Evolutionary conservation across 2,329 filamentous ascomycete species (phyloP).

Genomic region (Colletotrichum chrysophilum): DNA sequence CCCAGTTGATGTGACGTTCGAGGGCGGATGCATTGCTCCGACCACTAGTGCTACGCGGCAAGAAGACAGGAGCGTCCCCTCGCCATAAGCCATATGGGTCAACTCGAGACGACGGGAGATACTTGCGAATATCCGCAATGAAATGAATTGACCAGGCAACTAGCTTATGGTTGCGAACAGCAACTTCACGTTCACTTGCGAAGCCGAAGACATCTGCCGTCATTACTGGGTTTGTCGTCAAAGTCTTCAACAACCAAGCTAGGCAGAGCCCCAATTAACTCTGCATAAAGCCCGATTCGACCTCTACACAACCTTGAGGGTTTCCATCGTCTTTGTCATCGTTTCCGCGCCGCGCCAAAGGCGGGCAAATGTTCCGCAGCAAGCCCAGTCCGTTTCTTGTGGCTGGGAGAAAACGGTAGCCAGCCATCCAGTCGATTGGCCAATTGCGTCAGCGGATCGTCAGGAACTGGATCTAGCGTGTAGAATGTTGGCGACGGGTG

Average conservation of each 20-base stretch:
- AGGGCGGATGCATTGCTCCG: background rate
- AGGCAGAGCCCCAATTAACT: background rate
- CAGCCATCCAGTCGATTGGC: background rate
- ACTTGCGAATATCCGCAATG: background rate
- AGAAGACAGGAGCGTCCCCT: background rate
- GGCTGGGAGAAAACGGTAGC: background rate
- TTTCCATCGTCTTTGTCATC: background rate
- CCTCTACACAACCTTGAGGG: background rate
- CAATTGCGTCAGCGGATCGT: constrained; percentile 15
- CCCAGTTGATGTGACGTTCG: background rate
- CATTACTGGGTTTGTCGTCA: background rate
- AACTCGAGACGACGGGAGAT: background rate
- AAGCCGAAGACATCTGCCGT: background rate
- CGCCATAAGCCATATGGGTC: background rate
- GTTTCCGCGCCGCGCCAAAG: background rate
- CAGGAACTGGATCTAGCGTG: constrained; percentile 10
- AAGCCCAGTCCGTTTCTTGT: background rate
- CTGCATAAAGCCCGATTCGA: background rate
- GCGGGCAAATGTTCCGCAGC: background rate
- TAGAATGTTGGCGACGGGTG: constrained; percentile 2
- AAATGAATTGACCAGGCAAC: background rate
- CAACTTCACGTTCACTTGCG: fast-evolving
- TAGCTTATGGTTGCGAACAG: background rate
- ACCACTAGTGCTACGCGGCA: background rate
- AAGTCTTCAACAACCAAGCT: background rate